Percentiles rank a stretch among this genome's conserved stretches.
These are phyloP conservation scores for Posidonia australis DNA, from an alignment of 106 monocot species.

Conservation along the genomic window DNA sequence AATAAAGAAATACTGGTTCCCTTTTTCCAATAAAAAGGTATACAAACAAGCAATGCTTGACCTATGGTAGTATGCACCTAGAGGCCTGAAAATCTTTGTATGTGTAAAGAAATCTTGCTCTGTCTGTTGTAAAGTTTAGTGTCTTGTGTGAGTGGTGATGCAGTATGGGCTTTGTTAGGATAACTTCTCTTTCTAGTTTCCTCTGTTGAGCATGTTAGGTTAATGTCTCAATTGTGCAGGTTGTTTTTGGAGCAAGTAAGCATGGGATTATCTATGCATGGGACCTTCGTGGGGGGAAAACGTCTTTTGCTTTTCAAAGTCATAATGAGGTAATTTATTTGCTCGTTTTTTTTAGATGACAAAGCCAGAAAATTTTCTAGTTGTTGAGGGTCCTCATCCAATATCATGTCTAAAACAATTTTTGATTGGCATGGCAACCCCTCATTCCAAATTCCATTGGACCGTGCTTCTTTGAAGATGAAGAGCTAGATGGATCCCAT, in stretches of 20 bases:
- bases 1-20: too few relatives aligned
- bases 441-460: too few relatives aligned
- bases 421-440: too few relatives aligned
- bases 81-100: not conserved
- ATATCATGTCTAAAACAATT: too few relatives aligned
- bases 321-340: constrained; percentile 47
- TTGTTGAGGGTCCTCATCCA: too few relatives aligned
- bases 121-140: not conserved
- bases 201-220: not conserved
- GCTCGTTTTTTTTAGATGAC: not conserved
- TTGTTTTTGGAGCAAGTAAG: constrained; percentile 73
- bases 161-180: not conserved
- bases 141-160: not conserved
- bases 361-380: too few relatives aligned
- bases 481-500: too few relatives aligned
- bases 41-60: too few relatives aligned
- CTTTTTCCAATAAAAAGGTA: too few relatives aligned
- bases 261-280: constrained; percentile 68
- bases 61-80: too few relatives aligned
- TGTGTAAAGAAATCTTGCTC: not conserved
- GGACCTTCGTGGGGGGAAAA: constrained; percentile 91
- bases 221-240: constrained; percentile 17
- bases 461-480: too few relatives aligned
- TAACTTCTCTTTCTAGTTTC: not conserved
- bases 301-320: constrained; percentile 87